phyloP scores from a whole-genome alignment of 176 grass and related monocot species.

The Triticum monococcum region DNA sequence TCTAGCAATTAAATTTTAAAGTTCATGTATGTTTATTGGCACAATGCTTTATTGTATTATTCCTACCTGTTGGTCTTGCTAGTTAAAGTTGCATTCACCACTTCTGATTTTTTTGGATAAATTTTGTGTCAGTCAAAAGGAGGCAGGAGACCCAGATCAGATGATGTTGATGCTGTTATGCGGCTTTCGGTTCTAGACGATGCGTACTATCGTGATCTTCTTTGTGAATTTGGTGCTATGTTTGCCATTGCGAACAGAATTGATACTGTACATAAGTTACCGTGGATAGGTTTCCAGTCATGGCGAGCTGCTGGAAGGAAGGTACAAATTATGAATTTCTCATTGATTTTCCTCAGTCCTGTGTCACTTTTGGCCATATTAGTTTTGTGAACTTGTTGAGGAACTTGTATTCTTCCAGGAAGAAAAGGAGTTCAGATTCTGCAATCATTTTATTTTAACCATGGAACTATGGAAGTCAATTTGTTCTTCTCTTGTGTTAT shows the following conservation, averaged over 20 bases:
- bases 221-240: slow-evolving; percentile 90
- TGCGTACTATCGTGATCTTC: slow-evolving; percentile 64
- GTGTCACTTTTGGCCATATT: slow-evolving; percentile 24
- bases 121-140: slow-evolving; percentile 70
- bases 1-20: slow-evolving; percentile 6
- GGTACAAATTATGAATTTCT: slow-evolving; percentile 39
- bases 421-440: neutral
- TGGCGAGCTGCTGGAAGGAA: slow-evolving; percentile 79
- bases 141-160: slow-evolving; percentile 71
- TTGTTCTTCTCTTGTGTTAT: slow-evolving; percentile 12
- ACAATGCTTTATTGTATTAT: neutral
- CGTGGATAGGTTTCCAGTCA: slow-evolving; percentile 99
- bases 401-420: slow-evolving; percentile 7
- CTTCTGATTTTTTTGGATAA: slow-evolving; percentile 32
- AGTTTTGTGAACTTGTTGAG: neutral
- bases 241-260: slow-evolving; percentile 82
- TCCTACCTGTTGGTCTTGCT: slow-evolving; percentile 14
- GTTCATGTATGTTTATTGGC: slow-evolving; percentile 4
- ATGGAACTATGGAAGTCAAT: neutral
- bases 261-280: slow-evolving; percentile 88
- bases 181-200: slow-evolving; percentile 76
- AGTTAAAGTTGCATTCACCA: neutral
- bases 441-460: slow-evolving; percentile 12
- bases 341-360: slow-evolving; percentile 13
- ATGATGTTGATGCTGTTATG: slow-evolving; percentile 85